Base-by-base conservation (phyloP, 2,329 filamentous ascomycete genomes). In the Ophiocordyceps camponoti-leonardi region DNA sequence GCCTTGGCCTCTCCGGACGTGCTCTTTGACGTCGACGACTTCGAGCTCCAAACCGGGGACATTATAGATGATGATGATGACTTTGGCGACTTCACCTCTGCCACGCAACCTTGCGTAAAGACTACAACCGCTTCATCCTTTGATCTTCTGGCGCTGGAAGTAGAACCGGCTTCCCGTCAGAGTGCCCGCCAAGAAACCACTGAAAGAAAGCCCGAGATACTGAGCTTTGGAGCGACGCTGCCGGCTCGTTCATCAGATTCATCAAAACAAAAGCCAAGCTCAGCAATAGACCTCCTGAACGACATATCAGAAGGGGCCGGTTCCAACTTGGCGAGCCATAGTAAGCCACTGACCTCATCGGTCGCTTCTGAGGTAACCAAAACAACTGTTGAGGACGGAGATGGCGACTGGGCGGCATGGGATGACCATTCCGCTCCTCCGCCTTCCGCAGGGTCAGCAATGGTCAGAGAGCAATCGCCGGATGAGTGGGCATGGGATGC, bases 11-110 rank as follows among this genome's bases (percentile, higher is more conserved):
- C 75, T 41, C 60, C 72, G 2, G 72, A 77, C 50, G 71, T 85
- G 4, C 63, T 85, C 3, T 85, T 85, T 56, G 80, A 85, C 58
- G 79, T 73, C 33, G 71, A 73, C 40, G 70, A 76, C 44, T 72
- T 72, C 50, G 68, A 68, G 45, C 55, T 65, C 14, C 57, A 65
- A 31, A 57, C 54, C 2, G 58, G 55, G 6, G 63, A 63, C 12
- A 66, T 63, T 7, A 62, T 64, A n/a, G 72, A 72, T 30, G 71
- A 76, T 31, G 55, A 59, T 18, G 71, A 71, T 42, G 70, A 74
- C 30, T 78, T 79, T 61, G 77, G 75, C 14, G 75, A 78, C 43
- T 79, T 79, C 53, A 74, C 78, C 56, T 68, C 66, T 19, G 69
- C 67, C 2, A 47, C 52, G 41, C 44, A 54, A 23, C 37, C 48